Evolutionary conservation across 2,329 filamentous ascomycete species (phyloP), one percentile per base, ranked within the genome.

Genomic region (Ceratocystis huliohia): DNA sequence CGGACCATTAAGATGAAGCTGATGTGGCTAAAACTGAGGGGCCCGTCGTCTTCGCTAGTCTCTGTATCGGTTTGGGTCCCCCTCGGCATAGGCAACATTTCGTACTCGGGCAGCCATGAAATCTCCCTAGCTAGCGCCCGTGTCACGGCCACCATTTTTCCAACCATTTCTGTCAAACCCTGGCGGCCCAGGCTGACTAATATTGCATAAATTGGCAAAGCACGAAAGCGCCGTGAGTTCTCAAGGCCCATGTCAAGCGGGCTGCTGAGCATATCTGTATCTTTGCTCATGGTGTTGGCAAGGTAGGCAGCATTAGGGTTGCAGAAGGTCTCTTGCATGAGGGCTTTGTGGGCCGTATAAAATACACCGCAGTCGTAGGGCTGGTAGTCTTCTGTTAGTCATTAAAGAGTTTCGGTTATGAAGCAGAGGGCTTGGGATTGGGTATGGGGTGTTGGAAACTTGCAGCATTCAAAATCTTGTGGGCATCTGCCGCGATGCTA

Each of bases 341-440:
- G 81, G 13, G 84, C 77, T 2, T 76, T 71, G 69, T 88, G 83
- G 20, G 85, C 84, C 64, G 86, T 90, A 71, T 96, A 83, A 80
- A 96, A 95, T 75, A 96, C 88, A 56, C 92, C 93, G 71, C 88
- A 92, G 74, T 96, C 93, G 72, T 96, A 96, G 0, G 93, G 92
- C 81, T 86, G 65, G 5, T 20, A 5, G 37, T 15, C 30, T 62
- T 53, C 64, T 20, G 3, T 57, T 41, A 57, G 8, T 7, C 15
- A 7, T 28, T 59, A 10, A 15, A 37, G 28, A 17, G 17, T 5
- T 17, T 7, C 15, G 25, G 53, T 17, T 33, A 17, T 7, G 28
- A 25, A 28, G 22, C 6, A 17, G 10, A 59, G 17, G 17, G 25
- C 37, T 41, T 41, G n/a, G 56, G 17, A 20, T 15, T 20, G 22